Base-by-base conservation (phyloP, 768 basidiomycete genomes). In the Thelephora aurantiotincta region DNA sequence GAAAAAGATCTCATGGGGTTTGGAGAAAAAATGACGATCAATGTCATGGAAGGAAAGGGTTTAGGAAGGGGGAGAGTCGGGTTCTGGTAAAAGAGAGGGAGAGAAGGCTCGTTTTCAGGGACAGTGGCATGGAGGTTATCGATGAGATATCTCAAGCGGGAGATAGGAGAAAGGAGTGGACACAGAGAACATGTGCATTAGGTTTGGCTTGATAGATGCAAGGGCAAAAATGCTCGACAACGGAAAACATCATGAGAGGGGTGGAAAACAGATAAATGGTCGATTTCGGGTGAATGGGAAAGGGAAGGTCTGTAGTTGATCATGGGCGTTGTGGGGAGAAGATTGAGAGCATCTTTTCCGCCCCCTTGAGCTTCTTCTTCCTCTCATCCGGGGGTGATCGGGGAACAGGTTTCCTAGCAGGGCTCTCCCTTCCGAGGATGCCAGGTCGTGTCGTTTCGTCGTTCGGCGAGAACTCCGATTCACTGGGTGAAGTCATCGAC, bases 401-500 rank as follows among this genome's bases (percentile, higher is more conserved):
- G 9, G 9, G 26, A 30, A 30, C 26, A 18, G 37, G 16, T 7
- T n/a, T 20, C 22, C 48, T 35, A 36, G 4, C 47, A 33, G 34
- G 42, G 7, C 9, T 41, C 38, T 41, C 38, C 22, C 38, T 14
- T 18, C 38, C 38, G 14, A 41, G 38, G 14, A 41, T 52, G 13
- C 50, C 55, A 14, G 44, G 33, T 18, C 44, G 18, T 7, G 52
- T 50, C 6, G 63, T 63, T 43, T 74, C 73, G 11, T 72, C 77
- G 52, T 78, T 78, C 46, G 65, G 62, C 26, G 82, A 82, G 51
- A 78, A 74, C 51, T 80, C 85, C 11, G 82, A 82, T 45, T 74
- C 70, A 54, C 82, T 83, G 48, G 72, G 75, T 14, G 75, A 73
- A 26, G 81, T 80, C 43, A 88, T 76, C 1, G 87, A 89, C 38